Base-by-base conservation (phyloP, 2,329 filamentous ascomycete genomes). In the Trichoderma endophyticum region DNA sequence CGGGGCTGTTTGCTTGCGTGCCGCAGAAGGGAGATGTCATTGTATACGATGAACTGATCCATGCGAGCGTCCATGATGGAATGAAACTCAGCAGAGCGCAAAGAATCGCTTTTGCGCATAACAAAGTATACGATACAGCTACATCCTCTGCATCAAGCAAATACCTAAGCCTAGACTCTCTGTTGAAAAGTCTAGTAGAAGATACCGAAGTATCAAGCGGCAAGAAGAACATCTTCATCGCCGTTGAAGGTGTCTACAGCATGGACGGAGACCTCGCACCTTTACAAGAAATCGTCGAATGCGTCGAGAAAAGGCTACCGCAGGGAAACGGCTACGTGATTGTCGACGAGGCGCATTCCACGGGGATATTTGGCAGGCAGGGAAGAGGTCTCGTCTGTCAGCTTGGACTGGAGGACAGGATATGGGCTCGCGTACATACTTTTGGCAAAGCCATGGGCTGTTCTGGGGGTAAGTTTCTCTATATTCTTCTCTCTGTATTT, bases 201-300 rank as follows among this genome's bases (percentile, higher is more conserved):
- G 81, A 80, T 2, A 76, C 82, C 0, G 76, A 80, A 6, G 80
- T 88, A 0, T 59, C 59, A 0, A 66, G 74, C 0, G 86, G 87
- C 0, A 72, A 77, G 1, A 78, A 77, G 0, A 90, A 88, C 74
- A 84, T 93, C 3, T 92, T 94, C 74, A 79, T 94, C n/a, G 89
- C 88, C 0, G 84, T 93, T 0, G 92, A 94, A 75, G 88, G 87
- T 0, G 83, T 94, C 0, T 95, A 96, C 79, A 94, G 92, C 78
- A 96, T 96, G 93, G 93, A 95, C 68, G 93, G 93, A 0, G 92
- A 95, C 75, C 81, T 93, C 21, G 88, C 88, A 0, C 91, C 91
- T 0, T 81, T 96, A 12, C 76, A 77, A 12, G 85, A 89, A 6
- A 87, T 95, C 21, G 84, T 92, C 1, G 79, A 84, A 0, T 82